Evolutionary conservation across 139 green algal species (phyloP), one percentile per base, ranked within the genome.

Genomic region (Coelastrella sp.): DNA sequence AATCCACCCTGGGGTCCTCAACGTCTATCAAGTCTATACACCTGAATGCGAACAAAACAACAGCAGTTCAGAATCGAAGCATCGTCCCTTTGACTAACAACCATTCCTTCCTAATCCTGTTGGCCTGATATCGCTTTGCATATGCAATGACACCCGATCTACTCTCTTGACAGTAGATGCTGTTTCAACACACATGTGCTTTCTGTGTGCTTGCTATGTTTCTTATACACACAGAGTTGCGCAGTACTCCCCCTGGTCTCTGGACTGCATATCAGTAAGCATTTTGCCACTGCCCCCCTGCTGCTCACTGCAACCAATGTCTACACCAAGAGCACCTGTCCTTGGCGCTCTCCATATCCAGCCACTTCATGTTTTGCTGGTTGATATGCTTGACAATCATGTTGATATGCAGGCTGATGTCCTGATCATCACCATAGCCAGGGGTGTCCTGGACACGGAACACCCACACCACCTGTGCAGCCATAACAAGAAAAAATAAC

Each of bases 361-460:
- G 79, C 79, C 79, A 85, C 35, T 85, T 85, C 43, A n/a, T 69
- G 79, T 85, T 85, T 19, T 85, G 64, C 45, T 37, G 3, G 64
- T 85, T 66, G 64, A 85, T 79, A 60, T 79, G 50, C 40, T 51
- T 32, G 6, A 78, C 23, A 30, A 85, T 85, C 79, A 85, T 67
- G 45, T 57, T 43, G 45, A 78, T 68, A 48, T 78, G 79, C 15
- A 83, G 25, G 63, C 84, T 87, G 75, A 95, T 91, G 71, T 86
- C 68, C 25, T 59, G 67, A 40, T 80, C 66, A 32, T 96, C 93
- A 27, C 93, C 92, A 85, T 96, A 95, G 32, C 93, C 93, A 7
- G 92, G 92, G 5, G 92, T 95, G 87, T 95, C 92, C 83, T 93
- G 89, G 11, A 93, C 88, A 68, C 89, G 88, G 87, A 94, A 95